These are phyloP conservation scores for Thermochaetoides thermophila DNA, from an alignment of 495 filamentous ascomycete species.

Conservation along the genomic window DNA sequence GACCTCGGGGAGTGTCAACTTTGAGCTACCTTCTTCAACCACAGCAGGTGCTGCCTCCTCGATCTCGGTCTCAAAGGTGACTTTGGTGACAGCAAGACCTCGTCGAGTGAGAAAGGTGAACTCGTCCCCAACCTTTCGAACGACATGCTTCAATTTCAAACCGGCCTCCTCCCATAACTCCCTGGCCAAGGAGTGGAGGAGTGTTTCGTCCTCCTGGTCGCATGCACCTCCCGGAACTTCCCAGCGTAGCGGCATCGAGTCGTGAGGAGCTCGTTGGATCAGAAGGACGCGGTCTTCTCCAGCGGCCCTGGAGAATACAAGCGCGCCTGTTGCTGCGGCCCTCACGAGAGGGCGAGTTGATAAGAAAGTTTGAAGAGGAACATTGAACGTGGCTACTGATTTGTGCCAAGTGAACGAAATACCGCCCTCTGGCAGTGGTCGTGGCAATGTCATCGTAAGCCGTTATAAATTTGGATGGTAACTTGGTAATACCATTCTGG, in stretches of 20 bases:
- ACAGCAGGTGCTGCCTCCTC: conserved; percentile 3
- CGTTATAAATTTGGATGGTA: too few species aligned
- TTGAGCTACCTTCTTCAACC: background rate
- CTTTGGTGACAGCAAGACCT: conserved; percentile 19
- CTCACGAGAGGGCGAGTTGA: conserved; percentile 9
- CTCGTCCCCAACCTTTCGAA: conserved; percentile 19
- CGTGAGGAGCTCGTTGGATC: conserved; percentile 35
- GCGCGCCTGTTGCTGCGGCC: conserved; percentile 18
- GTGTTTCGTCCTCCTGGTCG: conserved; percentile 32
- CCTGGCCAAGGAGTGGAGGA: conserved; percentile 33
- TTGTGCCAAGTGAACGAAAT: conserved; percentile 15
- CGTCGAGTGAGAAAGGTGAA: conserved; percentile 25
- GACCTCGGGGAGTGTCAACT: conserved; percentile 13
- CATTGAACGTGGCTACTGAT: conserved; percentile 11
- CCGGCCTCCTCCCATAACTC: conserved; percentile 45
- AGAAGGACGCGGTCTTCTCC: conserved; percentile 25
- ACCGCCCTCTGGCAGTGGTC: conserved; percentile 6
- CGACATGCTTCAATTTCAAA: conserved; percentile 23
- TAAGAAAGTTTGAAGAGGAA: conserved; percentile 13
- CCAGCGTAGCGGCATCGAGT: conserved; percentile 36
- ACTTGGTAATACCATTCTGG: too few species aligned
- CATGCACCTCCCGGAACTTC: conserved; percentile 42
- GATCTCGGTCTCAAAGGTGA: conserved; percentile 25
- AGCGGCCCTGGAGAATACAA: conserved; percentile 20
- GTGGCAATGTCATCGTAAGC: conserved; percentile 4